phyloP scores from a whole-genome alignment of 2,329 filamentous ascomycete species.

The Talaromyces atroroseus region DNA sequence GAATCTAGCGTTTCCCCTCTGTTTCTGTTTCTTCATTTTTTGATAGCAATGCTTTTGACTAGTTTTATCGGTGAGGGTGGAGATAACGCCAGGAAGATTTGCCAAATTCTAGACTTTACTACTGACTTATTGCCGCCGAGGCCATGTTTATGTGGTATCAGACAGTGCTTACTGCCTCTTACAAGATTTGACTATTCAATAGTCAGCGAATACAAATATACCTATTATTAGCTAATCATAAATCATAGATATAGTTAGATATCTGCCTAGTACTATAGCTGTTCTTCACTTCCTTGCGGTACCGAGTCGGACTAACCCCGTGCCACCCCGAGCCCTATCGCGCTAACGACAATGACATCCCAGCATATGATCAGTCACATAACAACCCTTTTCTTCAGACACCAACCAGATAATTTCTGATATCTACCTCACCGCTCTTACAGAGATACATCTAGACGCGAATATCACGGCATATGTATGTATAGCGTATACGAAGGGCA shows the following conservation, averaged over 20 bases:
- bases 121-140: too few species aligned
- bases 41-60: neutral
- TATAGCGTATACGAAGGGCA: neutral
- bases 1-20: neutral
- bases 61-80: neutral
- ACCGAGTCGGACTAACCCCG: neutral
- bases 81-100: too few species aligned
- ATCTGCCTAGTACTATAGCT: too few species aligned
- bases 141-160: too few species aligned
- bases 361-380: neutral
- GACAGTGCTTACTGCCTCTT: too few species aligned
- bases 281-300: too few species aligned
- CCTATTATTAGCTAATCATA: too few species aligned
- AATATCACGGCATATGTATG: neutral
- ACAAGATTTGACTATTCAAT: too few species aligned
- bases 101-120: too few species aligned
- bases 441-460: neutral
- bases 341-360: neutral
- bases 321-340: neutral
- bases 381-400: neutral
- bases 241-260: too few species aligned
- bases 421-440: neutral
- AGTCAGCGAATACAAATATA: too few species aligned
- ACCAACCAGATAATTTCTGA: neutral
- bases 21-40: too few species aligned